Evolutionary conservation across 1,139 yeast genomes (phyloP).

Genomic region (Nakaseomyces delphensis): DNA sequence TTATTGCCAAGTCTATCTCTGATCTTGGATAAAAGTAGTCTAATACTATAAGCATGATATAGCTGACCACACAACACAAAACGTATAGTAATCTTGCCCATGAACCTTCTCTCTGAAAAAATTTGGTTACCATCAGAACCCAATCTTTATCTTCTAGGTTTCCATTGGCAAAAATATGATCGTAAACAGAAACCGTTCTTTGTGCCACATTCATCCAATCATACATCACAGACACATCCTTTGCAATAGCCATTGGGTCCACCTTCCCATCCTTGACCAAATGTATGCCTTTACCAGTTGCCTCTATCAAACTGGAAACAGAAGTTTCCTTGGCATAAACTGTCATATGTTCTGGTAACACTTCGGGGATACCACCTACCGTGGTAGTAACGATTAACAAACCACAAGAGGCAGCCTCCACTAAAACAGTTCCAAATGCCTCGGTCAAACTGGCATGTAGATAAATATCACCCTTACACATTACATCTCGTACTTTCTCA

Average conservation of each 20-base stretch:
- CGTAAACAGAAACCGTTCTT: constrained; percentile 77
- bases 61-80: constrained; percentile 70
- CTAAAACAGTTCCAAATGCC: constrained; percentile 95
- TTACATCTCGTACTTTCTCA: constrained; percentile 85
- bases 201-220: constrained; percentile 87
- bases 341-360: constrained; percentile 87
- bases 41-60: constrained; percentile 50
- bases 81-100: constrained; percentile 82
- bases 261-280: constrained; percentile 49
- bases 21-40: constrained; percentile 65
- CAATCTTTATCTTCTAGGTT: constrained; percentile 41
- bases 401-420: constrained; percentile 97
- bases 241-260: constrained; percentile 70
- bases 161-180: constrained; percentile 34
- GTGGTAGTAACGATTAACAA: constrained; percentile 86
- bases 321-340: constrained; percentile 74
- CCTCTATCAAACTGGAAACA: constrained; percentile 67
- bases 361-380: constrained; percentile 98
- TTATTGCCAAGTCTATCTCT: constrained; percentile 59
- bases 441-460: constrained; percentile 91
- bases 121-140: constrained; percentile 46
- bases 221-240: constrained; percentile 72
- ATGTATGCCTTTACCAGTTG: constrained; percentile 58
- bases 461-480: constrained; percentile 91
- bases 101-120: constrained; percentile 59